Conservation (phyloP, 2,329 filamentous ascomycete genomes). For the Calonectria multiphialidica region DNA sequence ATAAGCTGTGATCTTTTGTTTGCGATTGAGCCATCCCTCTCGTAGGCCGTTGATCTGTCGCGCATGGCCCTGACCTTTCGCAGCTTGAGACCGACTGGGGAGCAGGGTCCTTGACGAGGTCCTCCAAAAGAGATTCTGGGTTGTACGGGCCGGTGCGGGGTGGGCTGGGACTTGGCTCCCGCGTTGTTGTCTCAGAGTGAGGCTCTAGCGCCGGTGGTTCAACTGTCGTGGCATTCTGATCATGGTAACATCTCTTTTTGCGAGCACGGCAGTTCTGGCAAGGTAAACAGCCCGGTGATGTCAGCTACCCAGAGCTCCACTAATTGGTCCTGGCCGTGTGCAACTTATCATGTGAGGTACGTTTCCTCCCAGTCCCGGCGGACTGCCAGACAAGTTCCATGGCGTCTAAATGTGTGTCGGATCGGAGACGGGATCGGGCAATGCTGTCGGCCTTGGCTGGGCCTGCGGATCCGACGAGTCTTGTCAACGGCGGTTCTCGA, state of each 20-base stretch:
- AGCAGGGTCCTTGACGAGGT: constrained; percentile 6
- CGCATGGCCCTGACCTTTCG: not conserved
- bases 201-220: not conserved
- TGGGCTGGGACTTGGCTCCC: constrained; percentile 11
- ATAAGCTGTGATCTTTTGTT: not conserved
- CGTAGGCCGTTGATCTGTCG: not conserved
- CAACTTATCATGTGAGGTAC: constrained; percentile 27
- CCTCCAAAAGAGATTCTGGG: constrained; percentile 23
- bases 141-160: constrained; percentile 15
- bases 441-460: not conserved
- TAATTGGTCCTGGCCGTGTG: not conserved
- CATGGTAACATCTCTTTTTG: constrained; percentile 28
- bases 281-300: constrained; percentile 1
- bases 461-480: not conserved
- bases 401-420: not conserved
- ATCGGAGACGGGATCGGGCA: not conserved
- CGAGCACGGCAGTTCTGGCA: constrained; percentile 24
- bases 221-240: not conserved
- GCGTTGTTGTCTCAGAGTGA: not conserved
- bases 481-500: not conserved
- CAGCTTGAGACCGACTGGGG: not conserved
- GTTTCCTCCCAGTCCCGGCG: constrained; percentile 11
- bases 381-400: constrained; percentile 30
- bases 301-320: not conserved
- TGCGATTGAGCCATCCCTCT: not conserved